These are phyloP conservation scores for Suhomyces pyralidae DNA, from an alignment of 805 yeast species.

Conservation along the genomic window DNA sequence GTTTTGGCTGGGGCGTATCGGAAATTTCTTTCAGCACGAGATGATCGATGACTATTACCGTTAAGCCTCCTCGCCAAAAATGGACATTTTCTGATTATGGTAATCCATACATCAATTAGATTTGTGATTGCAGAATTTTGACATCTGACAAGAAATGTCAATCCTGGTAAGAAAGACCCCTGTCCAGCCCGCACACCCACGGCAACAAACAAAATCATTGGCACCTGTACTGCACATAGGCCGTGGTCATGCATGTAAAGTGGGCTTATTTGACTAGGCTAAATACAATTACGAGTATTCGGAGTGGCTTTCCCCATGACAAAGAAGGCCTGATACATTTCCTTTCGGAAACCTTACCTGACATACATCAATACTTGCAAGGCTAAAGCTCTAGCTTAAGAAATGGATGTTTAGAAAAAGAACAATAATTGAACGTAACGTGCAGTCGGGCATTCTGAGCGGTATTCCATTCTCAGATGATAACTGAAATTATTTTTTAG, in stretches of 20 bases:
- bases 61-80: background rate
- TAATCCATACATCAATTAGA: background rate
- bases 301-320: background rate
- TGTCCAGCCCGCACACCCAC: too few species aligned
- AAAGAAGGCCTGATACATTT: background rate
- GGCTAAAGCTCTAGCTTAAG: background rate
- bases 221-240: background rate
- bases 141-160: slow-evolving; percentile 1
- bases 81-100: background rate
- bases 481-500: background rate
- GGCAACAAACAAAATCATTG: background rate
- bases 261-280: background rate
- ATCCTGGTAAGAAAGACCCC: slow-evolving; percentile 2
- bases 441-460: background rate
- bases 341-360: background rate
- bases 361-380: background rate
- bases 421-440: background rate
- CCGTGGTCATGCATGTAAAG: background rate
- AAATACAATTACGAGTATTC: background rate
- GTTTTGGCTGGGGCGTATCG: background rate
- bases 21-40: background rate
- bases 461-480: background rate
- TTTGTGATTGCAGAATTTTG: slow-evolving; percentile 1
- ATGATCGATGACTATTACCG: background rate
- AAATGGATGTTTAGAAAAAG: background rate